These are phyloP conservation scores for Shiraia sp. DNA, from an alignment of 2,329 filamentous ascomycete species.

Conservation along the genomic window DNA sequence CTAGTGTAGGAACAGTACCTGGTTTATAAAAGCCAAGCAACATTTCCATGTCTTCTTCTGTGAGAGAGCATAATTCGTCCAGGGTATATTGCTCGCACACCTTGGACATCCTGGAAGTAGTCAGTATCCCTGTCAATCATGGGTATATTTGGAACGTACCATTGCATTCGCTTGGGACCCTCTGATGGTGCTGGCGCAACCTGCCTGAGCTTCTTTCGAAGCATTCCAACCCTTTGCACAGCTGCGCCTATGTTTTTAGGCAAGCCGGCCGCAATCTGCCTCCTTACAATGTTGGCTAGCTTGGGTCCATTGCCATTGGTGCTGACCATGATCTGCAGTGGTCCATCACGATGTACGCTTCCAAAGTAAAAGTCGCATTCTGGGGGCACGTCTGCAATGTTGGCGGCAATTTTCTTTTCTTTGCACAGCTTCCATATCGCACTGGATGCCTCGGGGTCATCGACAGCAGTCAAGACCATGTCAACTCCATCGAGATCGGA, in stretches of 20 bases:
- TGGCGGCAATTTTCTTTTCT: conserved; percentile 78
- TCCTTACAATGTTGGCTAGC: conserved; percentile 81
- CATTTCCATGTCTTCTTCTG: conserved; percentile 78
- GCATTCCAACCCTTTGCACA: conserved; percentile 78
- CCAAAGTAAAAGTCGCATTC: conserved; percentile 99
- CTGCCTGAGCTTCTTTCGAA: conserved; percentile 78
- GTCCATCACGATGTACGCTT: conserved; percentile 90
- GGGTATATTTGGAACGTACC: conserved; percentile 54
- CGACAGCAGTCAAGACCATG: conserved; percentile 92
- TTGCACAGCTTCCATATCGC: conserved; percentile 94
- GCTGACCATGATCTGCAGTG: conserved; percentile 97
- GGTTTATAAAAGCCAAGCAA: conserved; percentile 75
- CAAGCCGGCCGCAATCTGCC: conserved; percentile 76
- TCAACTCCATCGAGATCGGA: conserved; percentile 79
- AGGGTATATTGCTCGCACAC: conserved; percentile 87
- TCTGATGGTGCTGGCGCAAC: conserved; percentile 71
- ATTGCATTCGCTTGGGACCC: conserved; percentile 86
- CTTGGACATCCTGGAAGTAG: conserved; percentile 73
- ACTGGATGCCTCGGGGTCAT: conserved; percentile 89
- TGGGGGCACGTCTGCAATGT: conserved; percentile 94
- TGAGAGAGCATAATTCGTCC: conserved; percentile 81
- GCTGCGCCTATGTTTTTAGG: conserved; percentile 82
- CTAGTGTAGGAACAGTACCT: conserved; percentile 49
- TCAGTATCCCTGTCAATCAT: conserved; percentile 28
- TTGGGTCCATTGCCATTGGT: conserved; percentile 96